Evolutionary conservation across 2,329 filamentous ascomycete genomes (phyloP).

Genomic region (Fusarium sp.): DNA sequence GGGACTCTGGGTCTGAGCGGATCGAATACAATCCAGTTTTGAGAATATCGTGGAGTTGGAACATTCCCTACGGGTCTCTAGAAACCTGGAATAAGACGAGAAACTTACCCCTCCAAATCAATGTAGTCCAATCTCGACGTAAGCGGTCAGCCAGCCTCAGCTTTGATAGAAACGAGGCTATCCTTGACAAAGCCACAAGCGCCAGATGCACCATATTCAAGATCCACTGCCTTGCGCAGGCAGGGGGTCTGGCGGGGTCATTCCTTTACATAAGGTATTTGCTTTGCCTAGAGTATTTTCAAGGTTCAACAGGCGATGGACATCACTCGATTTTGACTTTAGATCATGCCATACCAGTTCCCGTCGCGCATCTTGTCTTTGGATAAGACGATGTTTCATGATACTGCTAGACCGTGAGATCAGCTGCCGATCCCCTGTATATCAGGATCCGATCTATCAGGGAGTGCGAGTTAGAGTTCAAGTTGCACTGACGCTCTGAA

Average conservation of each 20-base stretch:
- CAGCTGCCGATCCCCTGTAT: constrained; percentile 20
- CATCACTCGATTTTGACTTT: constrained; percentile 7
- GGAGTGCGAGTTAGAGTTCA: constrained; percentile 12
- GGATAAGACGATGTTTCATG: constrained; percentile 14
- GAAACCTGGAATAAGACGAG: constrained; percentile 26
- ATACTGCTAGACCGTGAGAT: constrained; percentile 4
- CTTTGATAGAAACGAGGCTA: constrained; percentile 40
- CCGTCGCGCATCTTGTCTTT: constrained; percentile 10
- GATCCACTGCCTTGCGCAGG: constrained; percentile 27
- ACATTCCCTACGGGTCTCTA: not conserved
- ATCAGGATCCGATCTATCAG: constrained; percentile 36
- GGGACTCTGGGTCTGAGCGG: not conserved
- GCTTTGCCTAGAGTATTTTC: constrained; percentile 13
- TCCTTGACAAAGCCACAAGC: constrained; percentile 36
- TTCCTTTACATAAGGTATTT: constrained; percentile 19
- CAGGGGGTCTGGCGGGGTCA: constrained; percentile 20
- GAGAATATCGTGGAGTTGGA: constrained; percentile 11
- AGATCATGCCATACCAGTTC: constrained; percentile 38
- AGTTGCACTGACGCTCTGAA: constrained; percentile 7
- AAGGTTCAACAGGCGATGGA: constrained; percentile 5
- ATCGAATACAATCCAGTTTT: constrained; percentile 5
- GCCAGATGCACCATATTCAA: constrained; percentile 22
- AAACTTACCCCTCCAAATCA: constrained; percentile 23
- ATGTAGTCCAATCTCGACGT: constrained; percentile 34
- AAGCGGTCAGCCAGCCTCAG: constrained; percentile 46